Evolutionary conservation across 2,329 filamentous ascomycete genomes (phyloP), one percentile per base, ranked within the genome.

Genomic region (Orbilia blumenaviensis): DNA sequence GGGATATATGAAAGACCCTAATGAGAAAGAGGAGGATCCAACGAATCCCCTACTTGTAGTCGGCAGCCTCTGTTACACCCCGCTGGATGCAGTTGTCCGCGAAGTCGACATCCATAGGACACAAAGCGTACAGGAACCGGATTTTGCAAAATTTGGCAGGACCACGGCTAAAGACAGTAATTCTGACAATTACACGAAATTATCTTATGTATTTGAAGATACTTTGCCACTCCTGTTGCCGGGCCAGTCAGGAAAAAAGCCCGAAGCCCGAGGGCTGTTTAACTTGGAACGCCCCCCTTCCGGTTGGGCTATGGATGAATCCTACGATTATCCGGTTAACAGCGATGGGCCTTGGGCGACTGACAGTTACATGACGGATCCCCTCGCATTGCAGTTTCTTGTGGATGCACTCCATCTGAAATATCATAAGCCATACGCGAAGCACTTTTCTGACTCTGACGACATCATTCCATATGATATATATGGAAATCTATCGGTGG

Each of bases 81-180:
- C 66, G 1, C 9, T 61, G 50, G 66, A 68, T 23, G 66, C 41
- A 21, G 66, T 68, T 46, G 54, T 61, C 23, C 52, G 66, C 14
- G 27, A 48, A 4, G 66, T 68, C n/a, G 38, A 48, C 14, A 50
- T 68, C 21, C 61, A 41, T 0, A 61, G 48, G 12, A 12, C n/a
- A 9, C 36, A 56, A 10, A 50, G 21, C 18, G 5, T 34, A 29
- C 2, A n/a, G 4, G 63, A 66, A 36, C 21, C 62, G 1, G 48
- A 56, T 44, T 56, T 66, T 18, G 12, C 50, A 60, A 41, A 36
- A 42, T 21, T 25, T 36, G 21, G 21, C 10, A 14, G 54, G n/a
- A n/a, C n/a, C n/a, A n/a, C n/a, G n/a, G n/a, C n/a, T n/a, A n/a
- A n/a, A n/a, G n/a, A n/a, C n/a, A n/a, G n/a, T n/a, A n/a, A n/a